Evolutionary conservation across 805 yeast genomes (phyloP), one percentile per base, ranked within the genome.

Genomic region (Lipomyces yamanashiensis): DNA sequence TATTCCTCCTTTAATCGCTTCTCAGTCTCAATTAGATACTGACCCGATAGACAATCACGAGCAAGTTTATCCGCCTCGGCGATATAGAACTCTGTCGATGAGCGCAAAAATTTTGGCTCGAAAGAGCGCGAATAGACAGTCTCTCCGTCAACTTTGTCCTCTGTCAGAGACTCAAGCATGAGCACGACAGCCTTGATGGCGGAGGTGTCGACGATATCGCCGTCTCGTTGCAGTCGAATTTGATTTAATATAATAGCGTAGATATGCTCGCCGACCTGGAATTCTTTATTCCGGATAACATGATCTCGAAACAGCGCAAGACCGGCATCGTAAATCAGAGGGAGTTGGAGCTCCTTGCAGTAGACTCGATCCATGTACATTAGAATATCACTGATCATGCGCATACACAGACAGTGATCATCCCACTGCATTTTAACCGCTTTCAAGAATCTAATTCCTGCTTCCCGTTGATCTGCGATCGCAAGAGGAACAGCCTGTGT

Each of bases 281-380:
- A 78, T 54, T 80, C 72, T 41, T 84, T 77, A 54, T 78, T 76
- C 63, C 82, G 81, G 41, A 92, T 75, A 7, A 91, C 80, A 33
- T 80, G 77, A 44, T 84, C 86, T 63, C 88, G 82, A 73, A 90
- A 92, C 8, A 86, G 74, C 39, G 81, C 82, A 28, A 91, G 79
- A 0, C 96, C 96, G 54, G 87, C 80, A 72, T 92, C 97, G 71
- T 87, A 87, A 1, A 88, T 80, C 62, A 86, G 77, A 3, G 88
- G 85, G 56, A 85, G 77, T 69, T 84, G 86, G 39, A 76, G 74
- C 67, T 88, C 92, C 68, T 85, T 86, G 34, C 92, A 89, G 70
- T 89, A 91, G 0, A 90, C 96, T 50, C 96, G 82, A 72, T 92
- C 96, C 72, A 92, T 75, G 72, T 92, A 92, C 89, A 92, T 87